Base-by-base conservation (phyloP, 352 stramenopile genomes). In the Pythium dissotocum region DNA sequence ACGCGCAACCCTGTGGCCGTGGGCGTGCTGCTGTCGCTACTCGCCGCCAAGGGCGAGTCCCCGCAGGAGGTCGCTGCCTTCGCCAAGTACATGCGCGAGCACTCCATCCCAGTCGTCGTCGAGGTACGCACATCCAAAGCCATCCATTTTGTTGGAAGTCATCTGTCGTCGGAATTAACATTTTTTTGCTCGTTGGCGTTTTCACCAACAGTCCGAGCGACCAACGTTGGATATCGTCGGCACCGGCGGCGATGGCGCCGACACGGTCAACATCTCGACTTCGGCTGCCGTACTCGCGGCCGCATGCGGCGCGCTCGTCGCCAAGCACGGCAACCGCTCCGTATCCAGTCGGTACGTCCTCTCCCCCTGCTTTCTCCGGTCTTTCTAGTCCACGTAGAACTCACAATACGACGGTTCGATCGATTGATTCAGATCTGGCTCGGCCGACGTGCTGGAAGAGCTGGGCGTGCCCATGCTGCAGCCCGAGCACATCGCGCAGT, bases 241-340 rank as follows among this genome's bases (percentile, higher is more conserved):
- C 54, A 99, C 98, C 4, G 98, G 98, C 56, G 98, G 98, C 56
- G 98, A 99, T 72, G 97, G 97, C 56, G 97, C 97, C 36, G 91
- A 99, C 77, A 99, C 98, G 0, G 98, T 99, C 68, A 99, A 99
- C 74, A 90, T 99, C 63, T 98, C 89, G 49, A 99, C 98, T 0
- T 95, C 96, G 0, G 92, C 91, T 6, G 92, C 97, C 1, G 92
- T 99, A 12, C 69, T 99, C 16, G 93, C 95, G 2, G 97, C 98
- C 1, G 95, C 97, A 0, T 98, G 90, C 67, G 98, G 98, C 18
- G 87, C 87, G 5, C 67, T 90, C 13, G 97, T 99, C 2, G 96
- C 96, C 69, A 99, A 99, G 83, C 96, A 98, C 51, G 98, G 98
- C 49, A 99, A 98, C 78, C 87, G 96, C 32, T 98, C 91, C 13